Evolutionary conservation across 768 basidiomycete species (phyloP).

Genomic region (Lyophyllum atratum): DNA sequence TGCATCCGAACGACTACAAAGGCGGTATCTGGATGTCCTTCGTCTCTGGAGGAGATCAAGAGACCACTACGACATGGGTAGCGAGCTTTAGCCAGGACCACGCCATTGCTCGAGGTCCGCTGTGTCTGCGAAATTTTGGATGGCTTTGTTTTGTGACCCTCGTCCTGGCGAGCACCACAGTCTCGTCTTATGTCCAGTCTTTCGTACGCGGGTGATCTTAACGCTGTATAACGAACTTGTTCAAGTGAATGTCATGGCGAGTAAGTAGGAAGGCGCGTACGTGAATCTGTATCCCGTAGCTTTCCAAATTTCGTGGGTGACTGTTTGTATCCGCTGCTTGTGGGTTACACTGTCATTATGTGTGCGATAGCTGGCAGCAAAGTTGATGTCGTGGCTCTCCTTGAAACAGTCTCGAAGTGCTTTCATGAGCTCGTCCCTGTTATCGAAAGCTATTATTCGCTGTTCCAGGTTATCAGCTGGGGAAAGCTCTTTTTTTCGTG

Average conservation of each 20-base stretch:
- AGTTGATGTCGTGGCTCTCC: conserved; percentile 37
- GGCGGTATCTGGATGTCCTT: conserved; percentile 22
- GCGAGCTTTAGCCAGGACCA: conserved; percentile 39
- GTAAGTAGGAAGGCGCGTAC: conserved; percentile 27
- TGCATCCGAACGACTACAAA: conserved; percentile 45
- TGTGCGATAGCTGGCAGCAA: conserved; percentile 41
- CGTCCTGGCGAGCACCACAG: conserved; percentile 56
- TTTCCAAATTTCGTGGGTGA: conserved; percentile 48
- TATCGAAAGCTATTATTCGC: conserved; percentile 30
- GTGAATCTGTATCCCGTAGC: conserved; percentile 52
- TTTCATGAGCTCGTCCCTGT: conserved; percentile 31
- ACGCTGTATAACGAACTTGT: conserved; percentile 30
- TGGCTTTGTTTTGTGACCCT: conserved; percentile 42
- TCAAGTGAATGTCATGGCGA: not conserved
- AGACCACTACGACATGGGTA: conserved; percentile 48
- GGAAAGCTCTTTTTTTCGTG: not conserved
- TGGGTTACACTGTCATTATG: conserved; percentile 31
- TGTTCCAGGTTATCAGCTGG: conserved; percentile 14
- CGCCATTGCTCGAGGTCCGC: conserved; percentile 37
- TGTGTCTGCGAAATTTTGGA: conserved; percentile 35
- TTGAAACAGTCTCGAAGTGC: conserved; percentile 35
- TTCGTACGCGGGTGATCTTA: conserved; percentile 51
- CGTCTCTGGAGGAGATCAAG: conserved; percentile 42
- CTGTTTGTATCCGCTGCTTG: conserved; percentile 42
- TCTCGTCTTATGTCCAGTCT: conserved; percentile 50